Conservation (phyloP, 2,329 filamentous ascomycete genomes). For the Talaromyces sp. region DNA sequence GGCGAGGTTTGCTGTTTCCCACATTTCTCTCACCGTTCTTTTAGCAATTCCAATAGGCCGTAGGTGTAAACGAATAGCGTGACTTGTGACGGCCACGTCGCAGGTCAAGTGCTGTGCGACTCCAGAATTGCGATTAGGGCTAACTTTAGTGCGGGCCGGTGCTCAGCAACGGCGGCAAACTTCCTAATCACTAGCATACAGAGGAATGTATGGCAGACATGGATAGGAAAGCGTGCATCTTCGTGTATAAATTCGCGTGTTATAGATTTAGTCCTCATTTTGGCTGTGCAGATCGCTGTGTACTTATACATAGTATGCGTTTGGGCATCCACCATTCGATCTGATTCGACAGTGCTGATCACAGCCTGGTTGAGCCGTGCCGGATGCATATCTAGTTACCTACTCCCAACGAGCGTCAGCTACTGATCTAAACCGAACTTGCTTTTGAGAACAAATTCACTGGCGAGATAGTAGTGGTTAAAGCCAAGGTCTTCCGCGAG, state of each 20-base stretch:
- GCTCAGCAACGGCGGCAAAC: neutral
- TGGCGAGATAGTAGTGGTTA: too few species aligned
- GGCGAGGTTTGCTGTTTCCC: neutral
- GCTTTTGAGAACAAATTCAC: too few species aligned
- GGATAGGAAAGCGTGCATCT: neutral
- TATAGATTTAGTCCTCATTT: neutral
- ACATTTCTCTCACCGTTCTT: conserved; percentile 2
- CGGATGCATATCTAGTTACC: neutral
- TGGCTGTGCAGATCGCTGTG: neutral
- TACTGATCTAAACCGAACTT: too few species aligned
- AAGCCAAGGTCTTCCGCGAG: too few species aligned
- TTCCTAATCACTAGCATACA: neutral
- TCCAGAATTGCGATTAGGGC: conserved; percentile 11
- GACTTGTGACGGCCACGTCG: conserved; percentile 8
- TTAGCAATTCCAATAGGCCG: neutral
- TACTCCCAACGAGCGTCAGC: too few species aligned
- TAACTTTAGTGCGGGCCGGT: neutral
- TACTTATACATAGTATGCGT: neutral
- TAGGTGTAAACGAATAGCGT: neutral
- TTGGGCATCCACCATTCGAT: conserved; percentile 2
- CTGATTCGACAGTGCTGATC: neutral
- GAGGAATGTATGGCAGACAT: neutral
- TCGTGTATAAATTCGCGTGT: neutral
- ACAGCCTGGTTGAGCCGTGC: neutral
- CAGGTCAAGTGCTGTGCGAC: conserved; percentile 1